Percentiles rank a stretch among this genome's conserved stretches.
phyloP scores from a whole-genome alignment of 345 rosid genomes.

The Hibiscus syriacus region DNA sequence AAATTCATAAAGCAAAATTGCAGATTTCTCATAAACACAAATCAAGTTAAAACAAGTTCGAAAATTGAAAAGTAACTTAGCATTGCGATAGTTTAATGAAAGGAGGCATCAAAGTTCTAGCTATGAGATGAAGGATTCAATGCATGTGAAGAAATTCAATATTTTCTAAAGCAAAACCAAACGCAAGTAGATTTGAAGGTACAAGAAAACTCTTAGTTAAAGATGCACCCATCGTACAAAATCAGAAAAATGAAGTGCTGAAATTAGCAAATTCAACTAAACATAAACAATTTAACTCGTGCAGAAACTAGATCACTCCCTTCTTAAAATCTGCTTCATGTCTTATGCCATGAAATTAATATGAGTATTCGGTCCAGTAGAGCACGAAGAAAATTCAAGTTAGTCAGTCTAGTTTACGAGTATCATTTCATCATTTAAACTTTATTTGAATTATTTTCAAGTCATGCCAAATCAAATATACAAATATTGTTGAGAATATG shows the following conservation, averaged over 20 bases:
- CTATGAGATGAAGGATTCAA: neutral
- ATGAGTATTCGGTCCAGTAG: too few relatives aligned
- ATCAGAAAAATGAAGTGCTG: too few relatives aligned
- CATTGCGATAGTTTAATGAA: neutral
- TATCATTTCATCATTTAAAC: too few relatives aligned
- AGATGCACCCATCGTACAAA: neutral
- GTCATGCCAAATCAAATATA: too few relatives aligned
- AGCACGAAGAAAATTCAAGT: too few relatives aligned
- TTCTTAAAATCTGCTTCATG: too few relatives aligned
- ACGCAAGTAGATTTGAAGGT: neutral
- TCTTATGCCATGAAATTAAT: too few relatives aligned
- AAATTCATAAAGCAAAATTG: neutral
- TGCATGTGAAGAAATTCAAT: neutral
- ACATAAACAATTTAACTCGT: neutral
- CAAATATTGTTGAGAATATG: too few relatives aligned
- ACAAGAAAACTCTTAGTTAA: neutral
- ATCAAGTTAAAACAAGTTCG: neutral
- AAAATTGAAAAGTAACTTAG: neutral
- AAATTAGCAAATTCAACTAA: too few relatives aligned
- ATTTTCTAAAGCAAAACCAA: neutral
- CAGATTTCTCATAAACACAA: neutral
- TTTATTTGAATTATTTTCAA: too few relatives aligned
- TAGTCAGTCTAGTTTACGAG: too few relatives aligned
- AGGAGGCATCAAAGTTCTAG: neutral
- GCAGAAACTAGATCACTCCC: too few relatives aligned